Evolutionary conservation across 1,284 basidiomycete species (phyloP), one percentile per base, ranked within the genome.

Genomic region (Trichosporon sp.): DNA sequence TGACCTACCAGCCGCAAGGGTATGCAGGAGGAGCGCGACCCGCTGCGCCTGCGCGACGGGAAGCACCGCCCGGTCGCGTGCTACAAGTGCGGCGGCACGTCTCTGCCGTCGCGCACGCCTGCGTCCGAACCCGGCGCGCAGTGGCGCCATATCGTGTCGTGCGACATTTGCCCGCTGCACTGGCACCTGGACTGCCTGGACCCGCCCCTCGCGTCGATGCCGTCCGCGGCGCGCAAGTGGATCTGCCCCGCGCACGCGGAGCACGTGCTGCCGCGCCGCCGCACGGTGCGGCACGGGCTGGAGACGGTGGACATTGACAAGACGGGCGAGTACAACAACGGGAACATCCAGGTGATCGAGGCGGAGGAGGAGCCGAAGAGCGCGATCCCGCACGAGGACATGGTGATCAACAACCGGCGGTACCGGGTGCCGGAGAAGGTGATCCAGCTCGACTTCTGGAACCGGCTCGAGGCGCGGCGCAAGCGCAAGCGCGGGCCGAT

Each of bases 201-300:
- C 75, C 97, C 96, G 21, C 96, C 97, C 2, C 85, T 98, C 75
- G 86, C 90, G 23, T 87, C 87, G 60, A 90, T 98, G 88, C 97
- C 97, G 3, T 87, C 90, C 29, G 88, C 91, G 68, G 89, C 89
- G 73, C 90, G 90, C 84, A 97, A 95, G 83, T 99, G 97, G 96
- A 98, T 96, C 93, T 99, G 96, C 83, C 97, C 97, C 1, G 93
- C 95, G 77, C 96, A 99, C 80, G 89, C 90, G 31, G 92, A 96
- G 71, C 89, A 90, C 72, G 86, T 91, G n/a, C 75, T 47, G 92
- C 87, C 88, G 3, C 92, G 90, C 76, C 88, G 88, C 68, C 89
- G 93, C 53, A 87, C 92, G 65, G 89, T 93, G 29, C 90, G 89
- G 77, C 87, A 89, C 63, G 87, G 88, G 74, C 85, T 87, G 3